Base-by-base conservation (phyloP, 495 filamentous ascomycete genomes). In the Penicillium simplicissimum region DNA sequence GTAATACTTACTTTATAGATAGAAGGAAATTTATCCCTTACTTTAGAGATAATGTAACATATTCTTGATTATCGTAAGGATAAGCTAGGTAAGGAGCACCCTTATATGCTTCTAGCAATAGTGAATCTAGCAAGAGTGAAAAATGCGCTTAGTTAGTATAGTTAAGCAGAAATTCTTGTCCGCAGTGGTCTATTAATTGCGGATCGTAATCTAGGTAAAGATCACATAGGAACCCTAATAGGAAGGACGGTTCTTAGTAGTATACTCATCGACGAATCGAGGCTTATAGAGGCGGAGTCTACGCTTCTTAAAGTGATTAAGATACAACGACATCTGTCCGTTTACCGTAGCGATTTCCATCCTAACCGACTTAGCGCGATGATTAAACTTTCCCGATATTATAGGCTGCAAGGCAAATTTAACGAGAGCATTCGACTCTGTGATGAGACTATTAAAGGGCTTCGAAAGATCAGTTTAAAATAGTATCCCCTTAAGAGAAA, bases 51-150 rank as follows among this genome's bases (percentile, higher is more conserved):
- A 7, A 42, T 42, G 38, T 7, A 42, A 42, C 38, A 42, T 7
- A 42, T 42, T 42, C 38, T 70, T 9, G 64, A 71, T 19, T 36
- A 48, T 17, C 70, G 76, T 11, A 67, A 65, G 35, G 56, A 60
- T 14, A 63, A 62, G 28, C 59, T 77, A 8, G 75, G 76, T 4
- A 76, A 71, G 49, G 78, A 81, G 57, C 74, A 79, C 31, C 62
- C 68, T 0, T 74, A 62, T 28, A 76, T 66, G 0, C 67, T 78
- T 19, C 67, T 66, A 5, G 67, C 71, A 10, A 68, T 73, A 34
- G 55, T 21, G 7, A 72, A 72, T 38, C 62, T 73, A 14, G 74
- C 69, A 11, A 62, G 62, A 5, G 25, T 76, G 17, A 74, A 72
- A 49, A 65, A 36, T 14, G 65, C 60, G 5, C 55, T 69, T 7